Percentiles rank a stretch among this genome's conserved stretches.
phyloP scores from a whole-genome alignment of 345 rosid species.

The Carallia brachiata region DNA sequence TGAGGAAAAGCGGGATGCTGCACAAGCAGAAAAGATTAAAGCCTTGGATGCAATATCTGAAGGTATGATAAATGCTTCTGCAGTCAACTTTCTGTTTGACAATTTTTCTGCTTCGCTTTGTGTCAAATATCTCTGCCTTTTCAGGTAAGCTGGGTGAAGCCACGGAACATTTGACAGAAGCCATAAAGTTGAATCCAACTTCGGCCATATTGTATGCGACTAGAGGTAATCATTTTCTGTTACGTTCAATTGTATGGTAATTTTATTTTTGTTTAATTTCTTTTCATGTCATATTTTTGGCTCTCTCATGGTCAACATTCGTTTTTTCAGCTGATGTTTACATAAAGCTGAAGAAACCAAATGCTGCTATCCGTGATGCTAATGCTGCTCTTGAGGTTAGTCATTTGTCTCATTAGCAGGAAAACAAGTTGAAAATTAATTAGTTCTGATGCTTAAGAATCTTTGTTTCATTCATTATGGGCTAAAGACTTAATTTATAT shows the following conservation, averaged over 20 bases:
- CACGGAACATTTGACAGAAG: conserved; percentile 57
- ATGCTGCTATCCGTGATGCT: conserved; percentile 79
- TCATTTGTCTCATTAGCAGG: conserved; percentile 6
- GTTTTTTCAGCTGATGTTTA: conserved; percentile 56
- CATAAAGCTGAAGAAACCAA: conserved; percentile 64
- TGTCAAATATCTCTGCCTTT: conserved; percentile 17
- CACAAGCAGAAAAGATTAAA: conserved; percentile 52
- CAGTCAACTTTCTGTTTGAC: neutral
- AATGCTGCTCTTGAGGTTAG: conserved; percentile 67
- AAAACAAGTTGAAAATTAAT: conserved; percentile 6
- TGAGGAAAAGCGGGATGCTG: conserved; percentile 70
- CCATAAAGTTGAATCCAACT: conserved; percentile 67
- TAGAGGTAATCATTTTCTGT: conserved; percentile 47
- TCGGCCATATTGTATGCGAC: conserved; percentile 79
- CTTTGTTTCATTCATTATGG: neutral
- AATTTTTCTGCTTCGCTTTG: conserved; percentile 5
- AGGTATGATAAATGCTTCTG: conserved; percentile 37
- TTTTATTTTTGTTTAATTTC: neutral
- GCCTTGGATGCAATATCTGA: conserved; percentile 61
- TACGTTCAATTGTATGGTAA: neutral
- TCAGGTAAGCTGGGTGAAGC: conserved; percentile 65
- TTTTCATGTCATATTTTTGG: neutral
- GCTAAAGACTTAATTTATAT: conserved; percentile 5
- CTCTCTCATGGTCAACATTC: conserved; percentile 11
- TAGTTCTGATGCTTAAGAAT: conserved; percentile 2